A percentile compares a stretch with the other conserved stretches of the same genome.
phyloP scores from a whole-genome alignment of 164 flowering plant genomes.

The Buxus sempervirens region DNA sequence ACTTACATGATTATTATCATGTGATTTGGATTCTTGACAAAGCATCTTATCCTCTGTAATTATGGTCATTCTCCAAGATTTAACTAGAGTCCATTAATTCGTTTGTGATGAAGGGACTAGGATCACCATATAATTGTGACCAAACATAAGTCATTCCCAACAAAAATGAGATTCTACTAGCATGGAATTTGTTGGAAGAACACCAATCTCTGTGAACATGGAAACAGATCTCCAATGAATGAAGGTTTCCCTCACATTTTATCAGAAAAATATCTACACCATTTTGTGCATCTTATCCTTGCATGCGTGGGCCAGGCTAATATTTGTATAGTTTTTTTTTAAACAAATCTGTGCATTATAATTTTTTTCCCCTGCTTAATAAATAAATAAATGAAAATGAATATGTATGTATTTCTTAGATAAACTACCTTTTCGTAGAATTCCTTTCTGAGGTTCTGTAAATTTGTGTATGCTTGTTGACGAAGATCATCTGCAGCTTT shows the following conservation, averaged over 20 bases:
- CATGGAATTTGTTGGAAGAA: background rate
- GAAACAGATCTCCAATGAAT: background rate
- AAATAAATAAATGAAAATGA: background rate
- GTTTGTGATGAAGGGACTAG: background rate
- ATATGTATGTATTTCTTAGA: background rate
- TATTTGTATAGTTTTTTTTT: background rate
- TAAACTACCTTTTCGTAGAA: slow-evolving; percentile 49
- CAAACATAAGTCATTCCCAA: background rate
- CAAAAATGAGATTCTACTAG: background rate
- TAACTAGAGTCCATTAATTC: background rate
- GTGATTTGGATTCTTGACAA: background rate
- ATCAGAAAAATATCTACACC: background rate
- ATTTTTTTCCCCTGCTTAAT: background rate
- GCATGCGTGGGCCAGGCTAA: background rate
- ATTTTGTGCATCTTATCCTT: background rate
- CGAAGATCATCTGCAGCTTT: slow-evolving; percentile 60
- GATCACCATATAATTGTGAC: background rate
- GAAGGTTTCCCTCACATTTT: background rate
- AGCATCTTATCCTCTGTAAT: background rate
- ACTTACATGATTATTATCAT: background rate
- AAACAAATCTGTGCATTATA: background rate
- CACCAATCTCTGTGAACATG: background rate
- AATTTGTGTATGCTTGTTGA: slow-evolving; percentile 57
- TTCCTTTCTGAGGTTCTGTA: slow-evolving; percentile 50
- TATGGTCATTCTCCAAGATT: background rate